Evolutionary conservation across 305 asterid genomes (phyloP), one percentile per base, ranked within the genome.

Genomic region (Lippia alba): DNA sequence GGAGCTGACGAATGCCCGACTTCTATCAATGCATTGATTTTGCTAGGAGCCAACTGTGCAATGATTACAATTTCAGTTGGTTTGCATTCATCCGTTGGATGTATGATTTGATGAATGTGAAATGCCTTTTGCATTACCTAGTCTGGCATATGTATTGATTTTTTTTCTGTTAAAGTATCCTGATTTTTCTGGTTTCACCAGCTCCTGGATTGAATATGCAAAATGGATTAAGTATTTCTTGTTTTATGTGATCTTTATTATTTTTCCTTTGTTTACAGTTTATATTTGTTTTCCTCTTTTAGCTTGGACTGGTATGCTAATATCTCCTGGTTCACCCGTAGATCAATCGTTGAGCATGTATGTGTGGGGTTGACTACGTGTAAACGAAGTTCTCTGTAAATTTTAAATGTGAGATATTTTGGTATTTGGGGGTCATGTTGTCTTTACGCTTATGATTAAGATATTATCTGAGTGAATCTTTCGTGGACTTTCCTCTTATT

Each of bases 291-390:
- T 65, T 69, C 54, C 41, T 64, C 12, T 0, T 53, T 46, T 30
- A 53, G 14, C 67, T 36, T 16, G 14, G 24, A 36, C 36, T 58
- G 15, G 17, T 61, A 54, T 48, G 30, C 36, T 39, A 2, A 53
- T 6, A 51, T 65, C 61, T 48, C 61, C 39, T 16, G 64, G 54
- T 41, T 70, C 57, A 36, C 46, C 20, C 53, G n/a, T 66, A 41
- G 54, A 66, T 70, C 30, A 57, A 34, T 12, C 33, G 33, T 64
- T 57, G 4, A 16, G 33, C 44, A 64, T 51, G 54, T 69, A 60
- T 54, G 60, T 55, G 60, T 41, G 64, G 60, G 77, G 32, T 50
- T 66, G 58, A 70, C 30, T 70, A 16, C 68, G 15, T 58, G 39
- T n/a, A 1, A 48, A 61, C 30, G 4, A 20, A 45, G 41, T 53